These are phyloP conservation scores for Oldenlandia corymbosa DNA, from an alignment of 257 asterid species.

Conservation along the genomic window DNA sequence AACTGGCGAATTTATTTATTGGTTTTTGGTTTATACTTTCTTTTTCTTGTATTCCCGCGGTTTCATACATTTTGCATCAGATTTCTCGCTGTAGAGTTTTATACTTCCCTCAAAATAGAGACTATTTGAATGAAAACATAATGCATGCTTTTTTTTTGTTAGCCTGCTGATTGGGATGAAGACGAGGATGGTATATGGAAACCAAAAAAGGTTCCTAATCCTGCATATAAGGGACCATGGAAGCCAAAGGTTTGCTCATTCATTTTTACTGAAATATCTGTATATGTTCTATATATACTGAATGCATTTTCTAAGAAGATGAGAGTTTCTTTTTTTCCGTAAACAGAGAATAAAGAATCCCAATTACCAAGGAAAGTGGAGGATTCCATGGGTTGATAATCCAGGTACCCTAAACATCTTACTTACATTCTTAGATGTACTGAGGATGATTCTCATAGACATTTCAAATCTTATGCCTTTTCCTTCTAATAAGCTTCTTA, in stretches of 20 bases:
- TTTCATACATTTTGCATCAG: not conserved
- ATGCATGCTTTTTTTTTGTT: no score
- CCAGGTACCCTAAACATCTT: conserved; percentile 47
- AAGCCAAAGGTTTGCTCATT: conserved; percentile 45
- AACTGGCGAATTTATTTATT: not conserved
- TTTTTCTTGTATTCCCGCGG: not conserved
- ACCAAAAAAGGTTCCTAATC: conserved; percentile 71
- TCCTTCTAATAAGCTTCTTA: not conserved
- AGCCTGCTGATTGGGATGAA: conserved; percentile 96
- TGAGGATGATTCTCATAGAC: not conserved
- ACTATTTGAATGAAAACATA: no score
- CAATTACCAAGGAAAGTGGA: conserved; percentile 93
- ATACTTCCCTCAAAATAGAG: not conserved
- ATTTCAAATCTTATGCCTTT: not conserved
- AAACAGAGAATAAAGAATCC: conserved; percentile 87
- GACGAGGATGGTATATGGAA: conserved; percentile 92
- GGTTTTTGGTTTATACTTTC: not conserved
- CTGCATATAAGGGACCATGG: conserved; percentile 81
- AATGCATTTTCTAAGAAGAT: conserved; percentile 2
- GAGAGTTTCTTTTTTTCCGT: conserved; percentile 8
- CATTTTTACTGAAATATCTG: not conserved
- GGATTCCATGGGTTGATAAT: conserved; percentile 84
- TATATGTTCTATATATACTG: not conserved
- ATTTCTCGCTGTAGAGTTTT: not conserved
- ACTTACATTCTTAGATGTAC: not conserved